Evolutionary conservation across 768 basidiomycete species (phyloP), one percentile per base, ranked within the genome.

Genomic region (Pisolithus marmoratus): DNA sequence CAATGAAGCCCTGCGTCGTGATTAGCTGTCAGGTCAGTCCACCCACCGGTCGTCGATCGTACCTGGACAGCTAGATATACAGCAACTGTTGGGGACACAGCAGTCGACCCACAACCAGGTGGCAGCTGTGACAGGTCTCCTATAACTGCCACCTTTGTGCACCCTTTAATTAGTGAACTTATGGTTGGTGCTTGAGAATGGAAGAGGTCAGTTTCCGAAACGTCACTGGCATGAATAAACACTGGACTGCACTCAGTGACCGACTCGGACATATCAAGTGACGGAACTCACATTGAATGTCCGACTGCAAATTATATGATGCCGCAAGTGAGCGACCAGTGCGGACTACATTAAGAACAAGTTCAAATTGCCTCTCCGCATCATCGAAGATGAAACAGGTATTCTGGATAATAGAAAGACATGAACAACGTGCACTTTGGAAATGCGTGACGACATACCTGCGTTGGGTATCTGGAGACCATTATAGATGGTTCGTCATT

Each of bases 51-150:
- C 27, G 14, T 42, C n/a, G 46, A 38, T 65, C 83, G 48, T 63
- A 93, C 93, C 71, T 86, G 78, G 36, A 99, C 93, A 53, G 94
- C 85, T 2, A 94, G 78, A 65, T 94, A 83, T 1, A 92, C 79
- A 20, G 84, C 80, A 31, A 92, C 72, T 2, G 84, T 83, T 6
- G 87, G 73, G 2, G 82, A 87, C 22, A 98, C 81, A 23, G 90
- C 81, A 40, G 82, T 77, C 3, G 90, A 87, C 7, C 92, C 94
- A 66, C 93, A 96, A 17, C 96, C 94, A 7, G 80, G 77, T 0
- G 94, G 93, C 45, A 97, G 78, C n/a, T 90, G 83, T 31, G 62
- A 55, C 22, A 79, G 60, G 15, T 79, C 73, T 19, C 80, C 75
- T 12, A 94, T 77, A 51, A 96, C 79, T 53, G 79, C 77, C 23